Base-by-base conservation (phyloP, 345 rosid species). In the Salix caprea region DNA sequence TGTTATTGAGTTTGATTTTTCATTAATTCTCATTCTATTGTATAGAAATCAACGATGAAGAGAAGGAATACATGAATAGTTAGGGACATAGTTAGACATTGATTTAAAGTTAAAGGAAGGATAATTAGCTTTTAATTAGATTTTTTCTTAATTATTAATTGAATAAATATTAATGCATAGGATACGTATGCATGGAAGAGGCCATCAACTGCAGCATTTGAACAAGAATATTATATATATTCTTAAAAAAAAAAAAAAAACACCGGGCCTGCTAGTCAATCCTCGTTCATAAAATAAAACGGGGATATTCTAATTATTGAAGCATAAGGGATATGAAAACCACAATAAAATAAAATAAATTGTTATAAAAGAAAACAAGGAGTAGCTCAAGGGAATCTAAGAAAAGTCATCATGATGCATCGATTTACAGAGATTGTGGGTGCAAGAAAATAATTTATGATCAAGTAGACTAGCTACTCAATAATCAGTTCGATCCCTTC, bases 221-320 rank as follows among this genome's bases (percentile, higher is more conserved):
- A 67, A 72, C 72, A 68, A 60, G 70, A 77, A 60, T 76, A n/a
- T n/a, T n/a, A 0, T 39, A 39, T 39, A 39, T 39, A 39, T 39
- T 7, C 11, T 40, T 40, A 34, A 34, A 34, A 34, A 30, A 30
- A 28, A 28, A 34, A 34, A 34, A 32, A 32, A 32, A 32, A 40
- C 9, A 4, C 70, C 73, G 64, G 82, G 79, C 75, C 79, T 78
- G 78, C 78, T 14, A 72, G 75, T 82, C 85, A 82, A 77, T 79
- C 79, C 81, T 76, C 74, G 70, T 79, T 83, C 75, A 64, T 61
- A 73, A 80, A 83, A 83, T 75, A 76, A 76, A 83, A 81, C 39
- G 70, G 69, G 77, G 83, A 88, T 85, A 85, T 81, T 84, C 84
- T 62, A 72, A 75, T 78, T 75, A 75, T 78, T 75, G 70, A 77